Conservation (phyloP, 768 basidiomycete species). For the Lentinula boryana region DNA sequence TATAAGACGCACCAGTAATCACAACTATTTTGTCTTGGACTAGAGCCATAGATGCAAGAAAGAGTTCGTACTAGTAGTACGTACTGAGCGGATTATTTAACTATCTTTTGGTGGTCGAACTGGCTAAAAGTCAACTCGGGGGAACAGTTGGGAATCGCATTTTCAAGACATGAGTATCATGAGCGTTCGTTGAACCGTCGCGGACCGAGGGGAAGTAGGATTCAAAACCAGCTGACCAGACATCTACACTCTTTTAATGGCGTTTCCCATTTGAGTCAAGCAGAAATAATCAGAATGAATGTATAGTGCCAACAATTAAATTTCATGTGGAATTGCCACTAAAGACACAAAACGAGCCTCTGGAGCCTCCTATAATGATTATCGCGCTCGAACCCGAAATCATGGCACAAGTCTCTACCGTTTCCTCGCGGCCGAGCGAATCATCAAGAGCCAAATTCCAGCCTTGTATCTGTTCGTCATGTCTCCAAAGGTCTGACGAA, state of each 20-base stretch:
- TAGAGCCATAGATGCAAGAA: constrained; percentile 27
- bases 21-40: constrained; percentile 54
- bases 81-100: too few species aligned
- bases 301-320: background rate
- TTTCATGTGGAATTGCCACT: background rate
- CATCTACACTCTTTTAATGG: too few species aligned
- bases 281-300: too few species aligned
- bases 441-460: background rate
- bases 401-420: constrained; percentile 35
- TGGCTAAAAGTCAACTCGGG: background rate
- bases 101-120: background rate
- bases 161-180: too few species aligned
- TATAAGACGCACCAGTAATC: constrained; percentile 59
- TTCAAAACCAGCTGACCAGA: background rate
- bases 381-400: constrained; percentile 31
- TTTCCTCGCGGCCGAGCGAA: constrained; percentile 14
- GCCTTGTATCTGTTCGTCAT: constrained; percentile 20
- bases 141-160: too few species aligned
- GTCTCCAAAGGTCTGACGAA: constrained; percentile 9
- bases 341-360: constrained; percentile 13
- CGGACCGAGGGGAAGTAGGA: background rate
- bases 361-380: constrained; percentile 33
- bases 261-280: background rate
- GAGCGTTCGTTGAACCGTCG: background rate
- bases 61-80: background rate